A percentile compares a stretch with the other conserved stretches of the same genome.
Conservation (phyloP, 2,329 filamentous ascomycete species). For the Rutstroemia sp. region DNA sequence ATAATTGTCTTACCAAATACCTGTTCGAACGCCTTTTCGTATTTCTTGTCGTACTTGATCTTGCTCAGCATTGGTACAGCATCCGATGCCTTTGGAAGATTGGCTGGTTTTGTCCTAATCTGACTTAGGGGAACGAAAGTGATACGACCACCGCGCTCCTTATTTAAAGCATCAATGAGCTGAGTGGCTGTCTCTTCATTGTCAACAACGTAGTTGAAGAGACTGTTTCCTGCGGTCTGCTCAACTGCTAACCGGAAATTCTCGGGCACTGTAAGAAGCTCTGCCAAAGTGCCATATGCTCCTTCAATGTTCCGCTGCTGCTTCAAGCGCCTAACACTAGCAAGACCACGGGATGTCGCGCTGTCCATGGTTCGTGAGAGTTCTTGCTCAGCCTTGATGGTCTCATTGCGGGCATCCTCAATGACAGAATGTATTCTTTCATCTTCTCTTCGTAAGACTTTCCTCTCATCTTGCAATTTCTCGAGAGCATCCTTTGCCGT, state of each 20-base stretch:
- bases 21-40: constrained; percentile 82
- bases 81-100: constrained; percentile 79
- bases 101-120: constrained; percentile 60
- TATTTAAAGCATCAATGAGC: constrained; percentile 72
- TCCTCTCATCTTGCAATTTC: constrained; percentile 76
- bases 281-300: constrained; percentile 86
- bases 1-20: constrained; percentile 95
- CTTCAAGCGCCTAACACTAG: constrained; percentile 78
- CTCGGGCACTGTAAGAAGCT: constrained; percentile 82
- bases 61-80: constrained; percentile 83
- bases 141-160: constrained; percentile 73
- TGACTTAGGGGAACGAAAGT: constrained; percentile 93
- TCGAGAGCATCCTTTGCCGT: constrained; percentile 73
- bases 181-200: constrained; percentile 79
- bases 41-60: constrained; percentile 68
- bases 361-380: constrained; percentile 84
- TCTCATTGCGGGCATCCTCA: constrained; percentile 66
- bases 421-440: constrained; percentile 77
- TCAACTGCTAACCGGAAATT: constrained; percentile 84
- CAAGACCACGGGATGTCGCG: constrained; percentile 77
- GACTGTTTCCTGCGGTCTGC: constrained; percentile 81
- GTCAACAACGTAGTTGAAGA: constrained; percentile 96
- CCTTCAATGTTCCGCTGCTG: constrained; percentile 72
- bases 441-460: constrained; percentile 80
- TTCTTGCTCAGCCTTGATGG: constrained; percentile 67